Evolutionary conservation across 2,329 filamentous ascomycete genomes (phyloP), one percentile per base, ranked within the genome.

Genomic region (Akanthomyces dipterigenus): DNA sequence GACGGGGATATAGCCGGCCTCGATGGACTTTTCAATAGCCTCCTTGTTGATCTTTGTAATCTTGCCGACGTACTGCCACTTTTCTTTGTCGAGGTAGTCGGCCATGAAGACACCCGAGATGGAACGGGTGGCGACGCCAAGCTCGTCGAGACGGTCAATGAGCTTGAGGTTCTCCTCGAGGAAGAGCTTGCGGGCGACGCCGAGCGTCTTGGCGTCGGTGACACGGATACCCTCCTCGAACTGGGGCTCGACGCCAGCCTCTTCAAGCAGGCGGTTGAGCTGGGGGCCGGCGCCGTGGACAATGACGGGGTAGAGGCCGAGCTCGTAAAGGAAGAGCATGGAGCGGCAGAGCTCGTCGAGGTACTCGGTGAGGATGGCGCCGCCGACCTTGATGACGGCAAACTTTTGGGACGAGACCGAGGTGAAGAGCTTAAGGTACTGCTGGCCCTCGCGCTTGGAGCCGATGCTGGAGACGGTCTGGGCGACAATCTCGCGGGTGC

Each of bases 321-420:
- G 91, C 80, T 96, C 90, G 77, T 96, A 93, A 55, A 98, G 85
- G 77, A 98, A 96, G 31, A 91, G 89, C 63, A 98, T 82, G 55
- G 90, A 93, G 60, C 89, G 88, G 72, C 91, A 96, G 61, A 99
- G 85, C 70, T 93, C 92, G 74, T 96, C 90, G 61, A 98, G 83
- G 76, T 97, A 89, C 73, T 98, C 93, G 63, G 91, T 96, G 70
- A 99, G 84, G 70, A 98, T 97, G 65, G 93, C 95, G 64, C 93
- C 95, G 64, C 93, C 95, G 61, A 98, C 93, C 81, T 99, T 99
- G 77, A 99, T 96, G 54, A 99, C 93, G 67, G 93, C 93, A 75
- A 98, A 99, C 72, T 96, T 92, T 79, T 98, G 93, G 40, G 92
- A 96, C 49, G 92, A 95, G 64, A 97, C 93, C 38, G 93, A 96